Conservation (phyloP, 345 rosid genomes). For the Sisymbrium irio region DNA sequence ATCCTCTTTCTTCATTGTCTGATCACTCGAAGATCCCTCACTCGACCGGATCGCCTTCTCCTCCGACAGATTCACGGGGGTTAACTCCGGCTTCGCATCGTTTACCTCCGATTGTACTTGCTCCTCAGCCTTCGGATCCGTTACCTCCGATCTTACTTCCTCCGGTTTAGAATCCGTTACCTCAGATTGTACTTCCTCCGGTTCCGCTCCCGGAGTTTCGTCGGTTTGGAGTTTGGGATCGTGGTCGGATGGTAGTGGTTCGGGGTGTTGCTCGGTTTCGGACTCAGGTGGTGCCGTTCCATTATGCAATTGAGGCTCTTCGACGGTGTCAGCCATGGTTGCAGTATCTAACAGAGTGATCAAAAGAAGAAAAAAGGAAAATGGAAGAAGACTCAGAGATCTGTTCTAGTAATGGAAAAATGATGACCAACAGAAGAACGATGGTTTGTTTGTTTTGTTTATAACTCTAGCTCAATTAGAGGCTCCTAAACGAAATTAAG, state of each 20-base stretch:
- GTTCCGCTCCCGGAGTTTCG: slow-evolving; percentile 13
- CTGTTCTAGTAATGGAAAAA: background rate
- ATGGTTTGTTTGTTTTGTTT: slow-evolving; percentile 6
- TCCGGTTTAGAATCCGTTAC: background rate
- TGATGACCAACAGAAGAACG: background rate
- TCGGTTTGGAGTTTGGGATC: slow-evolving; percentile 15
- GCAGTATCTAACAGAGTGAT: slow-evolving; percentile 15
- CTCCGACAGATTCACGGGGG: slow-evolving; percentile 44
- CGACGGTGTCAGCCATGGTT: slow-evolving; percentile 43
- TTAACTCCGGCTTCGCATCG: slow-evolving; percentile 38
- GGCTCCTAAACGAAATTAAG: slow-evolving; percentile 2
- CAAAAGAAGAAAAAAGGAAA: background rate
- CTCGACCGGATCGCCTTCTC: slow-evolving; percentile 38
- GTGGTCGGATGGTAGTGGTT: slow-evolving; percentile 21
- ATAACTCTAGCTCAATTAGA: background rate
- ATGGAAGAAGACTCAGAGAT: slow-evolving; percentile 28
- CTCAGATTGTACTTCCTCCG: background rate
- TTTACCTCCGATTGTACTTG: background rate
- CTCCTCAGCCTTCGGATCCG: background rate
- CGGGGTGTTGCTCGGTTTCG: slow-evolving; percentile 17
- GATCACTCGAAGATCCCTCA: slow-evolving; percentile 32
- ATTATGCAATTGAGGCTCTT: slow-evolving; percentile 47
- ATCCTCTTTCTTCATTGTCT: slow-evolving; percentile 43
- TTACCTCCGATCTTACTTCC: background rate
- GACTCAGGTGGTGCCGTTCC: slow-evolving; percentile 25